Conservation (phyloP, 371 early-diverging fungal genomes). For the Apophysomyces elegans region DNA sequence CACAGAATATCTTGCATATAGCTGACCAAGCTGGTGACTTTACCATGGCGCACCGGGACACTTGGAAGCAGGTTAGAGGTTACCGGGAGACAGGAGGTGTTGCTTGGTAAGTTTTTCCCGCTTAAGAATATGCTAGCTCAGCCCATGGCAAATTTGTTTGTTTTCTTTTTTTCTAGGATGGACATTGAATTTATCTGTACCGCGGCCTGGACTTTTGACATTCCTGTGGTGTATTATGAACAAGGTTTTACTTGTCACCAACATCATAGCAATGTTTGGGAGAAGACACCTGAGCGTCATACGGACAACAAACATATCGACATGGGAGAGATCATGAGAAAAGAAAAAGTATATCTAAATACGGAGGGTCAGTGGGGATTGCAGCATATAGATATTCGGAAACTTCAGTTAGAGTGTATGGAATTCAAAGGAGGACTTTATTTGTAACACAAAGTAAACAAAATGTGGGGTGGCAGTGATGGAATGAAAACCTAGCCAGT, state of each 20-base stretch:
- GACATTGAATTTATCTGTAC: conserved; percentile 52
- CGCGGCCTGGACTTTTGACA: conserved; percentile 41
- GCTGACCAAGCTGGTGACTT: conserved; percentile 53
- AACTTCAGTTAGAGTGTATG: conserved; percentile 41
- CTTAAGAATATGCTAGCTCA: neutral
- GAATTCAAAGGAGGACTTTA: conserved; percentile 43
- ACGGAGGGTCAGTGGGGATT: conserved; percentile 44
- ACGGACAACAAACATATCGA: conserved; percentile 29
- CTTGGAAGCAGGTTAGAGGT: conserved; percentile 41
- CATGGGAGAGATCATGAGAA: conserved; percentile 30
- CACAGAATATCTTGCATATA: conserved; percentile 31
- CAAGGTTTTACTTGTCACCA: conserved; percentile 47
- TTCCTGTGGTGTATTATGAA: conserved; percentile 34
- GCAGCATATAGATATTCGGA: conserved; percentile 44
- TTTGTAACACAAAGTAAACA: conserved; percentile 38
- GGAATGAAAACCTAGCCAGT: conserved; percentile 5
- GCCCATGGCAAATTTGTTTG: neutral
- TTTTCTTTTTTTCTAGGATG: conserved; percentile 24
- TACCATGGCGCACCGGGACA: conserved; percentile 51
- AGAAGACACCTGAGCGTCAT: conserved; percentile 30
- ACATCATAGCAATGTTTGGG: conserved; percentile 48
- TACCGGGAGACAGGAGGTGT: conserved; percentile 50
- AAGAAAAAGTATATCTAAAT: conserved; percentile 32
- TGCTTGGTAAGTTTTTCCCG: conserved; percentile 34
- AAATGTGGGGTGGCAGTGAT: neutral